Base-by-base conservation (phyloP, 2,329 filamentous ascomycete genomes). In the Ceratocystis albifundus region DNA sequence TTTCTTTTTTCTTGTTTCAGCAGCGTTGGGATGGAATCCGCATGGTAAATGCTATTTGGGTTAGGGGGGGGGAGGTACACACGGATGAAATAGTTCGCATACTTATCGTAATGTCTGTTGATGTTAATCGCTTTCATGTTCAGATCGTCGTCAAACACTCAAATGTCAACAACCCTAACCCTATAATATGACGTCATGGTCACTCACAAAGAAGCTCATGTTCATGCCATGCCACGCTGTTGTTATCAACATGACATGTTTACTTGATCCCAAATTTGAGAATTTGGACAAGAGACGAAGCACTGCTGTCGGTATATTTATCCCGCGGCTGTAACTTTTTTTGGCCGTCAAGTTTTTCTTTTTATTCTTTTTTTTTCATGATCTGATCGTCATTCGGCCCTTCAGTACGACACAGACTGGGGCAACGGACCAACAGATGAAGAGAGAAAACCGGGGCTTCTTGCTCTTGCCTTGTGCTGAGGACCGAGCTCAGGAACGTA, bases 381-480 rank as follows among this genome's bases (percentile, higher is more conserved):
- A 36, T 62, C 41, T 45, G 8, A 45, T 22, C 50, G 22, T 55
- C 20, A 55, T 55, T 55, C 50, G 50, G 50, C 50, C 50, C 50
- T 55, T 55, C 50, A 55, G 50, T 5, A 8, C 50, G 2, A 55
- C 17, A 55, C 50, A 28, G 15, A 15, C 28, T 32, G 12, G n/a
- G 17, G 55, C 55, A 59, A 61, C 1, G 20, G 30, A n/a, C 32
- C 57, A 61, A 61, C 30, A 44, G 32, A 32, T 20, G 57, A 20
- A 61, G 15, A 61, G 57, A 61, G 32, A 61, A 61, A 55, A 55
- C 15, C 50, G 50, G 50, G 50, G 50, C 50, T 25, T 28, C 25
- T 55, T 55, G 20, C 50, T 28, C 50, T 55, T 25, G 7, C 15
- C 3, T 25, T 25, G n/a, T 55, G 20, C 25, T 55, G 50, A 30